Evolutionary conservation across 352 stramenopile species (phyloP).

Genomic region (Globisporangium rhizosaccharum): DNA sequence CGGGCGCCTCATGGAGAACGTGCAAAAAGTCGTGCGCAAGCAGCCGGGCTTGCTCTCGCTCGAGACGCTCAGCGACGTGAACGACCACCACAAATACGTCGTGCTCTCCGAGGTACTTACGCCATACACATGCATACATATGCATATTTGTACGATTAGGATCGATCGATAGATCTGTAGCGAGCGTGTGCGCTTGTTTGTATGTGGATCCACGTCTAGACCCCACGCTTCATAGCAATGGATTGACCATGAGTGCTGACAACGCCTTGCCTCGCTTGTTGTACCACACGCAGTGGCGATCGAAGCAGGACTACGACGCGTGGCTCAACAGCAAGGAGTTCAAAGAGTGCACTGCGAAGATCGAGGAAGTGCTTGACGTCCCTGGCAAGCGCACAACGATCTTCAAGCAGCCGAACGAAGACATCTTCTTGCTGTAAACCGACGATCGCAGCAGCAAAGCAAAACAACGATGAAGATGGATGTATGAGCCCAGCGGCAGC

Average conservation of each 20-base stretch:
- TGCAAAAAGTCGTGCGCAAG: constrained; percentile 66
- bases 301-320: constrained; percentile 72
- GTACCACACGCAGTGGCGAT: constrained; percentile 51
- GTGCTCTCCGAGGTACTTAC: constrained; percentile 68
- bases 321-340: constrained; percentile 77
- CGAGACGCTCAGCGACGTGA: constrained; percentile 75
- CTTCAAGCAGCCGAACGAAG: constrained; percentile 71
- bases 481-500: no score
- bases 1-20: constrained; percentile 73
- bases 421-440: constrained; percentile 83
- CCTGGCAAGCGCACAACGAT: constrained; percentile 84
- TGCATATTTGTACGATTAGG: background rate
- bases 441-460: background rate
- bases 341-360: constrained; percentile 76
- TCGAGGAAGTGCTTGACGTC: constrained; percentile 83
- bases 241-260: background rate
- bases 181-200: constrained; percentile 3
- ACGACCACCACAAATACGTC: constrained; percentile 87
- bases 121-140: background rate
- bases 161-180: background rate
- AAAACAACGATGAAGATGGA: no score
- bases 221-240: background rate
- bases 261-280: background rate
- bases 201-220: background rate
- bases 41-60: constrained; percentile 76